phyloP scores from a whole-genome alignment of 129 eudicot species.

The Deinandra increscens region DNA sequence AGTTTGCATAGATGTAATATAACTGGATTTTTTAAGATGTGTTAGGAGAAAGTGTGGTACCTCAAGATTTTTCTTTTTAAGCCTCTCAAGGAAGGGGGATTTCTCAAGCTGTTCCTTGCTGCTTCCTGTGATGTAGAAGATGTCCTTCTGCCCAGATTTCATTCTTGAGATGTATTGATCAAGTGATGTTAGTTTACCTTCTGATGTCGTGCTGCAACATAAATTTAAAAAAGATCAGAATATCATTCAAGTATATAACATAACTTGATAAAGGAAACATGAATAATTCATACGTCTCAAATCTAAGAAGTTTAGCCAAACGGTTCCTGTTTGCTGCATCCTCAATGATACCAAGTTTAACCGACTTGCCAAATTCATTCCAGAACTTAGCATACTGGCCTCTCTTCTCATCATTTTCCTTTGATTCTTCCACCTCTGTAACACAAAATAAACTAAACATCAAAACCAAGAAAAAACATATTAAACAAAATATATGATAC shows the following conservation, averaged over 20 bases:
- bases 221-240: not conserved
- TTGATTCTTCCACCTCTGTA: constrained; percentile 84
- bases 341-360: constrained; percentile 93
- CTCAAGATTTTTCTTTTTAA: constrained; percentile 75
- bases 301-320: constrained; percentile 89
- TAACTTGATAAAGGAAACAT: not conserved
- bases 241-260: not conserved
- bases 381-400: constrained; percentile 94
- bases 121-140: constrained; percentile 90
- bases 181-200: constrained; percentile 82
- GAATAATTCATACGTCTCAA: constrained; percentile 60
- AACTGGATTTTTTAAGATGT: not conserved
- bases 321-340: constrained; percentile 98
- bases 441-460: not conserved
- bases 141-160: constrained; percentile 92
- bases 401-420: constrained; percentile 75
- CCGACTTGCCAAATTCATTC: constrained; percentile 97
- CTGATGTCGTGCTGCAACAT: constrained; percentile 70
- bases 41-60: not conserved
- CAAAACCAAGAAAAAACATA: not conserved
- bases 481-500: not conserved
- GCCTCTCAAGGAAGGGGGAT: constrained; percentile 96
- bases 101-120: constrained; percentile 93
- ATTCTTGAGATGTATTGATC: constrained; percentile 95
- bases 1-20: not conserved